Conservation (phyloP, 495 filamentous ascomycete species). For the Penicillium ochrochloron region DNA sequence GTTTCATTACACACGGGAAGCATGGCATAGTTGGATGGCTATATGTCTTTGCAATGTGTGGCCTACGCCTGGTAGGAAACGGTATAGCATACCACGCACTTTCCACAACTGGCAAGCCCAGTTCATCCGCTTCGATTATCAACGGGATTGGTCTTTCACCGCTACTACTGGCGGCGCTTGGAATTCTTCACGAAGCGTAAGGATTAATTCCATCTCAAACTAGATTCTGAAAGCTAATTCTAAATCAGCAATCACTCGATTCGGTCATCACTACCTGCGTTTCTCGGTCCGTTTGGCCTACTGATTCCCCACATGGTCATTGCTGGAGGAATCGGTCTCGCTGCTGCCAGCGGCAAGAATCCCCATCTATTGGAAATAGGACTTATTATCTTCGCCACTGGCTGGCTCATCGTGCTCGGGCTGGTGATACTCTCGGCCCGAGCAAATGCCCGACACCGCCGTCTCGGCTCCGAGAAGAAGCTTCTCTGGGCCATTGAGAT, state of each 20-base stretch:
- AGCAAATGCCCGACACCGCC: background rate
- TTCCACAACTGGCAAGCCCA: slow-evolving; percentile 23
- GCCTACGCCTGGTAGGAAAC: slow-evolving; percentile 40
- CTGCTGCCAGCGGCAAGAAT: slow-evolving; percentile 17
- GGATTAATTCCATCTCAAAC: slow-evolving; percentile 6
- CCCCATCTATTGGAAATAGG: slow-evolving; percentile 11
- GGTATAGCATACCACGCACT: slow-evolving; percentile 34
- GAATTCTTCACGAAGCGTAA: slow-evolving; percentile 48
- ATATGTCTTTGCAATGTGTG: slow-evolving; percentile 44
- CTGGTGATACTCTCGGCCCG: slow-evolving; percentile 7
- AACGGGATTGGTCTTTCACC: slow-evolving; percentile 50
- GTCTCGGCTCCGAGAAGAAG: slow-evolving; percentile 17
- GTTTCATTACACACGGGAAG: slow-evolving; percentile 39
- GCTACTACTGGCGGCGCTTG: slow-evolving; percentile 40
- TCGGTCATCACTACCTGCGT: background rate
- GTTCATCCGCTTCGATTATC: slow-evolving; percentile 35
- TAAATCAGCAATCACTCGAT: slow-evolving; percentile 19
- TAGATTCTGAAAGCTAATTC: background rate
- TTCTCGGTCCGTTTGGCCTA: slow-evolving; percentile 3
- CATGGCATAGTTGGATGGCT: slow-evolving; percentile 43
- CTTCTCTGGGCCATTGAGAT: slow-evolving; percentile 21
- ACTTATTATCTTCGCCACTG: slow-evolving; percentile 15
- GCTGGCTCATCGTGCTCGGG: slow-evolving; percentile 14
- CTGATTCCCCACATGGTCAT: slow-evolving; percentile 21
- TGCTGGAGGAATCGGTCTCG: slow-evolving; percentile 19